Percentiles rank a stretch among this genome's conserved stretches.
These are phyloP conservation scores for Clonostachys chloroleuca DNA, from an alignment of 2,329 filamentous ascomycete species.

Conservation along the genomic window DNA sequence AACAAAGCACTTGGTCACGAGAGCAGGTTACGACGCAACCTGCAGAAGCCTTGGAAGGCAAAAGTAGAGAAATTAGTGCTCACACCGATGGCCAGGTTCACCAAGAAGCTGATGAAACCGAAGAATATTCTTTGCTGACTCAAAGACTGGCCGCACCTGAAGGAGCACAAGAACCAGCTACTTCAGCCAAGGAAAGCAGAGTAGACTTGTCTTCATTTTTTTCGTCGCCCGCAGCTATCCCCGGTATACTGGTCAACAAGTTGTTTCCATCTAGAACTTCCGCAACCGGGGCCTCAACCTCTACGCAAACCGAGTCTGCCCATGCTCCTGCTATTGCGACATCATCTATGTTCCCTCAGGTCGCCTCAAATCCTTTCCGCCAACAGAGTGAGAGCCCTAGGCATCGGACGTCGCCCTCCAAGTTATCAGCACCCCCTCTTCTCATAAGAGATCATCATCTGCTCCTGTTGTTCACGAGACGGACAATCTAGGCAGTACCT, in stretches of 20 bases:
- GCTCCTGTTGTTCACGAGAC: no score
- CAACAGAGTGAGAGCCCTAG: no score
- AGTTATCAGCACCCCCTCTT: no score
- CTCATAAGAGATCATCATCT: no score
- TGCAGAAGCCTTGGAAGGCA: no score
- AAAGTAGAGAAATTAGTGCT: not conserved
- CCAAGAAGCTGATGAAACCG: slow-evolving; percentile 10
- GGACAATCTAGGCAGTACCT: no score
- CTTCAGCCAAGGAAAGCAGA: slow-evolving; percentile 14
- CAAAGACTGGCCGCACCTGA: slow-evolving; percentile 9
- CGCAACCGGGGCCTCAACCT: no score
- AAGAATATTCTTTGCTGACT: slow-evolving; percentile 41
- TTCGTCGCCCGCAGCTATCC: slow-evolving; percentile 45
- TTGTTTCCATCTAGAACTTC: slow-evolving; percentile 11
- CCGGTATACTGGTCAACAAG: slow-evolving; percentile 23
- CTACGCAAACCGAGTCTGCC: not conserved
- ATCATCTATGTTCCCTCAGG: slow-evolving; percentile 27
- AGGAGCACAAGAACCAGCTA: slow-evolving; percentile 4
- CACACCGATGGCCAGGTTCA: not conserved
- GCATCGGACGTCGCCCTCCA: no score
- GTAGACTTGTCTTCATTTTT: slow-evolving; percentile 52
- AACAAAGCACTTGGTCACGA: not conserved
- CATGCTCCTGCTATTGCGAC: slow-evolving; percentile 18
- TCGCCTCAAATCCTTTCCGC: no score
- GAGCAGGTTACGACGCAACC: no score